Evolutionary conservation across 306 rosid genomes (phyloP).

Genomic region (Vigna reflexopilosa): DNA sequence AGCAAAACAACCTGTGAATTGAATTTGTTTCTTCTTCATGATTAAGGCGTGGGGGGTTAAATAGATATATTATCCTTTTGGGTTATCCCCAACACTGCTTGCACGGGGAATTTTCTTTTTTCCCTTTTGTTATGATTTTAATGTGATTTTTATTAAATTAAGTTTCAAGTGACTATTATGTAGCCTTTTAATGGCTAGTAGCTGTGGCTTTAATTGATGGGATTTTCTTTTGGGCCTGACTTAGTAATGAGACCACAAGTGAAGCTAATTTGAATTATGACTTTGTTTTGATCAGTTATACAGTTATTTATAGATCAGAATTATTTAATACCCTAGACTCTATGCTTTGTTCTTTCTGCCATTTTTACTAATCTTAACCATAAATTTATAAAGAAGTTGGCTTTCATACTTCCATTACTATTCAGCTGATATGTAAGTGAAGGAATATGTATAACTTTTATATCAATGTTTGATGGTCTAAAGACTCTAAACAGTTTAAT

Average conservation of each 20-base stretch:
- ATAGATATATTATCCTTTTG: background rate
- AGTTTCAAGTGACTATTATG: background rate
- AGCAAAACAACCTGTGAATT: background rate
- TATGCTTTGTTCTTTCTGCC: background rate
- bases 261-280: background rate
- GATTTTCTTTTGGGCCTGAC: background rate
- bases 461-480: background rate
- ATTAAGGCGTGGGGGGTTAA: background rate
- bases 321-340: background rate
- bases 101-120: background rate
- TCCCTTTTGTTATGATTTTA: background rate
- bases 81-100: background rate
- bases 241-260: background rate
- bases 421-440: background rate
- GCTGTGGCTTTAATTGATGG: background rate
- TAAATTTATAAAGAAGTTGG: background rate
- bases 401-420: background rate
- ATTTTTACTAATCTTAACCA: background rate
- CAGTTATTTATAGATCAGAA: background rate
- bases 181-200: background rate
- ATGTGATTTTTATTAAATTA: background rate
- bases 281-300: background rate
- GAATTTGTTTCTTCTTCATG: background rate
- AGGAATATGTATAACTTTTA: background rate
- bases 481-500: background rate